Base-by-base conservation (phyloP, 352 stramenopile genomes). In the Vaucheria bursata region DNA sequence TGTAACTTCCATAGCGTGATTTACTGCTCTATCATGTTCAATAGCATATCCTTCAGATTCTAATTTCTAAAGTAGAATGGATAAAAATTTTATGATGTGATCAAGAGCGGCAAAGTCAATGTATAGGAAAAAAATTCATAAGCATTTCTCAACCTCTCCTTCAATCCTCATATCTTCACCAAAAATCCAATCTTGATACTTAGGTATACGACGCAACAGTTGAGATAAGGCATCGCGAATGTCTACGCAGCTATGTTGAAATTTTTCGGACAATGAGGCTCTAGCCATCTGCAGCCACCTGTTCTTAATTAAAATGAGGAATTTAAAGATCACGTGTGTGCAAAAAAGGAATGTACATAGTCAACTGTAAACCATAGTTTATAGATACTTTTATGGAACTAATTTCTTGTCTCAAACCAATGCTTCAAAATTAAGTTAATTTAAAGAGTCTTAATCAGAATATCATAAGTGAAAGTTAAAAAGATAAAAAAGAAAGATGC, bases 111-210 rank as follows among this genome's bases (percentile, higher is more conserved):
- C 39, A 50, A 5, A 50, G 39, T 50, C 39, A 50, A 50, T 50
- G 39, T 12, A 50, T 50, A 12, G 39, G 39, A 50, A 12, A 5
- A 50, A 12, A 50, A 5, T 12, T 5, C 39, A 50, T 12, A n/a
- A 50, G 39, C 39, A 50, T 50, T 12, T 50, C 5, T n/a, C n/a
- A 38, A 82, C 82, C n/a, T 88, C 72, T 8, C 90, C 91, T 70
- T 92, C 89, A 64, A 95, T 69, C 1, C 90, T 88, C 71, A 96
- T 78, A 69, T 95, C 92, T 3, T 88, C 89, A 0, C 89, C 88
- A 71, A 90, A 96, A 83, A 93, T 96, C 91, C 92, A 97, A 84
- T 96, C 91, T 70, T 96, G 91, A n/a, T 93, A 90, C 75, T 93
- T 89, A 1, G 90, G 88, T 81, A 97, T 95, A 65, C 93, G 87